Percentiles rank a stretch among this genome's conserved stretches.
These are phyloP conservation scores for Cryphonectria parasitica DNA, from an alignment of 2,329 filamentous ascomycete species.

Conservation along the genomic window DNA sequence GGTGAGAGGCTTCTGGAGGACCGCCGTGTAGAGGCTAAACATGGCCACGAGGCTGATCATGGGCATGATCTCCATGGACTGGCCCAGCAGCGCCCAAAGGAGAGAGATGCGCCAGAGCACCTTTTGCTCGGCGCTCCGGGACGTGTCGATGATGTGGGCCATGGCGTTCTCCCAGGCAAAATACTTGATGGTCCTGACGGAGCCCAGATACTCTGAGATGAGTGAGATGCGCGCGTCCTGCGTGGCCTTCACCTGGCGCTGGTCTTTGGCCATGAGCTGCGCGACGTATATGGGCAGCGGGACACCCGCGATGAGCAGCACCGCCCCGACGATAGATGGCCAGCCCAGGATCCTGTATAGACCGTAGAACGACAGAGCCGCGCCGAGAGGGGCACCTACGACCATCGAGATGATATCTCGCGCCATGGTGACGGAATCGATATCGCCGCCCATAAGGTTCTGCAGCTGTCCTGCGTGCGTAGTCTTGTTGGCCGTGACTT, in stretches of 20 bases:
- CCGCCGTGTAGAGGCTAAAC: conserved; percentile 55
- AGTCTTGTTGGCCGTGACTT: conserved; percentile 27
- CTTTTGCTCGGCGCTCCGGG: conserved; percentile 56
- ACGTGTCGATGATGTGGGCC: conserved; percentile 53
- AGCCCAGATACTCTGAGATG: conserved; percentile 60
- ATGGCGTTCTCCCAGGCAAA: conserved; percentile 63
- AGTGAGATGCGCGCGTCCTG: conserved; percentile 62
- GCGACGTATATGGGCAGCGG: conserved; percentile 56
- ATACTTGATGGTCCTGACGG: conserved; percentile 63
- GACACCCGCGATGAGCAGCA: conserved; percentile 50
- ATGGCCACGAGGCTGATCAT: conserved; percentile 57
- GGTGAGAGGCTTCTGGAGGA: conserved; percentile 52
- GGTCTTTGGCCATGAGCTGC: conserved; percentile 52
- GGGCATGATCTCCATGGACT: conserved; percentile 57
- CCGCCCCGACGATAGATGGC: conserved; percentile 57
- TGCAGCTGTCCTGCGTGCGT: conserved; percentile 33
- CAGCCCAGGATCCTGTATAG: conserved; percentile 61
- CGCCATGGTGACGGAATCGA: conserved; percentile 57
- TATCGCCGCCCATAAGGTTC: conserved; percentile 62
- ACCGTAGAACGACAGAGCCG: conserved; percentile 52
- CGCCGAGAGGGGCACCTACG: conserved; percentile 52
- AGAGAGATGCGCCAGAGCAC: conserved; percentile 58
- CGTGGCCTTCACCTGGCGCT: conserved; percentile 56
- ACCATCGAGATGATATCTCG: conserved; percentile 54
- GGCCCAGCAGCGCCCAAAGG: conserved; percentile 49